Evolutionary conservation across 2,329 filamentous ascomycete species (phyloP).

Genomic region (Aspergillus nomiae): DNA sequence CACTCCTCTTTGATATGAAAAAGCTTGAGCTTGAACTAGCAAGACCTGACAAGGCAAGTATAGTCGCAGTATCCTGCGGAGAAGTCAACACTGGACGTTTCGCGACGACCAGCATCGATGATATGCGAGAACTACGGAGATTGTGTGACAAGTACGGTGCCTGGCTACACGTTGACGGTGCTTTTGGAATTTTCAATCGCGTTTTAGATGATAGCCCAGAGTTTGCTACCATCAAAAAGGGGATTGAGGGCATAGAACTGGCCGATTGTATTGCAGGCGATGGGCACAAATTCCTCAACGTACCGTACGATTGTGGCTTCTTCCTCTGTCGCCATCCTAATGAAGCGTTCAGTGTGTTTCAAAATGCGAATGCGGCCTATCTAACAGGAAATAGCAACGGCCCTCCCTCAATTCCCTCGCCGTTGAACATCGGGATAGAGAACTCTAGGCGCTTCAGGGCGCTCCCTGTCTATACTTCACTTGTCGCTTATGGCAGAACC

Average conservation of each 20-base stretch:
- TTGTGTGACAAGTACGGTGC: constrained; percentile 73
- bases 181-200: constrained; percentile 82
- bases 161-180: constrained; percentile 90
- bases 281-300: constrained; percentile 89
- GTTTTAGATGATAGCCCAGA: constrained; percentile 60
- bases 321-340: constrained; percentile 72
- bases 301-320: constrained; percentile 91
- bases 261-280: constrained; percentile 87
- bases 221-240: constrained; percentile 56
- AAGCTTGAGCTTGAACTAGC: constrained; percentile 63
- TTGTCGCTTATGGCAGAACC: constrained; percentile 70
- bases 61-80: constrained; percentile 79
- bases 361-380: constrained; percentile 85
- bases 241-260: constrained; percentile 68
- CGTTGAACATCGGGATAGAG: constrained; percentile 83
- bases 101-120: constrained; percentile 59
- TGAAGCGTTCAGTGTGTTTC: constrained; percentile 66
- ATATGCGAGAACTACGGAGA: constrained; percentile 64
- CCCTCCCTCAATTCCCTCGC: constrained; percentile 65
- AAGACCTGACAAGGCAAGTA: constrained; percentile 60
- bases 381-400: constrained; percentile 50
- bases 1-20: constrained; percentile 71
- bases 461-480: constrained; percentile 81
- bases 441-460: constrained; percentile 91
- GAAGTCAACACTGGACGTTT: constrained; percentile 91